Percentiles rank a stretch among this genome's conserved stretches.
Evolutionary conservation across 345 rosid species (phyloP).

Genomic region (Eucalyptus brandiana): DNA sequence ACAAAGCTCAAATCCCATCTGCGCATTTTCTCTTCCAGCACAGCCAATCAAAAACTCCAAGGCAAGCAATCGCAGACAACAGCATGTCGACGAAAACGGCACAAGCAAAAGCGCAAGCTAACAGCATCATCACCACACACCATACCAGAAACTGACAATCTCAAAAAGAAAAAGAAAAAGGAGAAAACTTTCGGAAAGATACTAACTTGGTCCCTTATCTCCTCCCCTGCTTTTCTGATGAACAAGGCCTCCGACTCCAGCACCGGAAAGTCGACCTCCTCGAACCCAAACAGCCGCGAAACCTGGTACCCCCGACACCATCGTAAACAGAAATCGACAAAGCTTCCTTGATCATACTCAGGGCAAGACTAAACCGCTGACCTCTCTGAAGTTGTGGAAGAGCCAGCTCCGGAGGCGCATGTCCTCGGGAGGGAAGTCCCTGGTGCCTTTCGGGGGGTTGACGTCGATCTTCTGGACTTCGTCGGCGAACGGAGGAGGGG

Average conservation of each 20-base stretch:
- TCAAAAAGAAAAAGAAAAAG: too few relatives aligned
- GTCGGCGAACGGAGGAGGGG: conserved; percentile 22
- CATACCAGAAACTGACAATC: too few relatives aligned
- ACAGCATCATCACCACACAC: too few relatives aligned
- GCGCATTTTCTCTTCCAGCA: not conserved
- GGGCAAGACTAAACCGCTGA: not conserved
- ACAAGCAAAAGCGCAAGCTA: too few relatives aligned
- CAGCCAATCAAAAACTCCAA: not conserved
- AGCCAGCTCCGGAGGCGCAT: conserved; percentile 95
- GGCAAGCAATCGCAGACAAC: not conserved
- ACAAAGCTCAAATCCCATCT: not conserved
- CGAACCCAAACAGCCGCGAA: conserved; percentile 63
- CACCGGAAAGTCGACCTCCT: conserved; percentile 89
- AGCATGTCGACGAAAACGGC: not conserved
- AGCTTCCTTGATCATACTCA: not conserved
- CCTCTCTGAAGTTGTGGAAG: conserved; percentile 80
- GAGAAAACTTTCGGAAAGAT: too few relatives aligned
- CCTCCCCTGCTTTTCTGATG: conserved; percentile 90
- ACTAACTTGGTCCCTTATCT: conserved; percentile 82
- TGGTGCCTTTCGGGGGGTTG: conserved; percentile 89
- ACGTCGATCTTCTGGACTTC: conserved; percentile 65
- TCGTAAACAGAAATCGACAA: not conserved
- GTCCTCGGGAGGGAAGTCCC: conserved; percentile 91
- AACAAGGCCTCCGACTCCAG: conserved; percentile 81
- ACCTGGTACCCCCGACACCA: conserved; percentile 19